These are phyloP conservation scores for Allantophomopsis lycopodina DNA, from an alignment of 2,329 filamentous ascomycete species.

Conservation along the genomic window DNA sequence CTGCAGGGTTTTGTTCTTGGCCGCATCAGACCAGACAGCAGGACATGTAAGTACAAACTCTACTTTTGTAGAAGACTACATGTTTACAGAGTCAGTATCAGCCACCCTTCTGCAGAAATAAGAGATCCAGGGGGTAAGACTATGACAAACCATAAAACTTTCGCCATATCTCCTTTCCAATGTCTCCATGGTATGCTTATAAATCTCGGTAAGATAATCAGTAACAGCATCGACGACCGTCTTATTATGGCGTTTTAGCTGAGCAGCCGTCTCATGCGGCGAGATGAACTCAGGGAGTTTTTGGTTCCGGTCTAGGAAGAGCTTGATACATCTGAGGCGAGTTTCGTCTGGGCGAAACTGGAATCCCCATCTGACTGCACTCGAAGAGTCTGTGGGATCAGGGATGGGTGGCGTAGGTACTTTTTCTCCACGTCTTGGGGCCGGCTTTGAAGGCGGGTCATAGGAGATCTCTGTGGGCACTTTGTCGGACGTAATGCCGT, in stretches of 20 bases:
- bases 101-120: too few relatives aligned
- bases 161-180: constrained; percentile 62
- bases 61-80: constrained; percentile 45
- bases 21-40: constrained; percentile 73
- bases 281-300: constrained; percentile 72
- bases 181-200: constrained; percentile 67
- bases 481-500: constrained; percentile 80
- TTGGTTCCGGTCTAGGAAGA: constrained; percentile 70
- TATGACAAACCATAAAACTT: constrained; percentile 47
- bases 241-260: constrained; percentile 61
- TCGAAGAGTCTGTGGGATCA: constrained; percentile 5
- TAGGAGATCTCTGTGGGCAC: constrained; percentile 66
- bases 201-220: constrained; percentile 66
- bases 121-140: too few relatives aligned
- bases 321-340: constrained; percentile 68
- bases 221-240: constrained; percentile 68
- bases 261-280: constrained; percentile 61
- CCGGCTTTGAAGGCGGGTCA: constrained; percentile 25
- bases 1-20: constrained; percentile 70
- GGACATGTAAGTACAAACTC: constrained; percentile 73
- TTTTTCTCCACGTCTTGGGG: constrained; percentile 5
- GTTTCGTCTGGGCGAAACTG: constrained; percentile 69
- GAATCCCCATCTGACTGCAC: constrained; percentile 59
- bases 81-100: too few relatives aligned
- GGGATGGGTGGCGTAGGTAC: constrained; percentile 26